Base-by-base conservation (phyloP, 768 basidiomycete genomes). In the Lepiota subincarnata region DNA sequence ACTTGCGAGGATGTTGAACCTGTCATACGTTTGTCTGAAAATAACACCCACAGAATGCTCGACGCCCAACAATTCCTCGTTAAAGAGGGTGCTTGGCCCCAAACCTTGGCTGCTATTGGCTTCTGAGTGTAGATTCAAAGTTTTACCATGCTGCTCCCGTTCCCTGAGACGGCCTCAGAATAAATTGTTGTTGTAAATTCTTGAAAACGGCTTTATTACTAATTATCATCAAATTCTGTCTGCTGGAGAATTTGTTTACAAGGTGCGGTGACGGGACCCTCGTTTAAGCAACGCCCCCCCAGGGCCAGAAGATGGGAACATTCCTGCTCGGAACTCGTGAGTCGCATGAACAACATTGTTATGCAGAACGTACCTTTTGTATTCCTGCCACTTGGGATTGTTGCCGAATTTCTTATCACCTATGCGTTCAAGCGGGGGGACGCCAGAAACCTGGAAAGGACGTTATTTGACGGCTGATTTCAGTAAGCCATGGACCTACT, bases 371-470 rank as follows among this genome's bases (percentile, higher is more conserved):
- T 52, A 83, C 83, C 69, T 67, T 62, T 84, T 85, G 64, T 86
- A 86, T 47, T 77, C 68, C 55, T 75, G 66, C 78, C 81, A 87
- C 50, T 75, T 74, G 0, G 72, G 71, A 60, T 86, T 79, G 14
- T 71, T 63, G 0, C 75, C 77, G 56, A 73, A 84, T 61, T 77
- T 81, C 68, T 79, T 78, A 59, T 86, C 73, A 2, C 75, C 80
- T 3, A 73, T 65, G 43, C 65, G 68, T 70, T 90, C 88, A 14
- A 89, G 75, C 1, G 80, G 79, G 1, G 87, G 88, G n/a, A 89
- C 80, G 14, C 86, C 86, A 6, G 85, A 85, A 4, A 78, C 73
- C 77, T 84, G 59, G 50, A 59, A 6, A 12, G 18, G n/a, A 43
- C 16, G 16, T 36, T 19, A 20, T 16, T n/a, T 36, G 31, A 36